phyloP scores from a whole-genome alignment of 164 flowering plant genomes.

The Vitis rotundifolia region DNA sequence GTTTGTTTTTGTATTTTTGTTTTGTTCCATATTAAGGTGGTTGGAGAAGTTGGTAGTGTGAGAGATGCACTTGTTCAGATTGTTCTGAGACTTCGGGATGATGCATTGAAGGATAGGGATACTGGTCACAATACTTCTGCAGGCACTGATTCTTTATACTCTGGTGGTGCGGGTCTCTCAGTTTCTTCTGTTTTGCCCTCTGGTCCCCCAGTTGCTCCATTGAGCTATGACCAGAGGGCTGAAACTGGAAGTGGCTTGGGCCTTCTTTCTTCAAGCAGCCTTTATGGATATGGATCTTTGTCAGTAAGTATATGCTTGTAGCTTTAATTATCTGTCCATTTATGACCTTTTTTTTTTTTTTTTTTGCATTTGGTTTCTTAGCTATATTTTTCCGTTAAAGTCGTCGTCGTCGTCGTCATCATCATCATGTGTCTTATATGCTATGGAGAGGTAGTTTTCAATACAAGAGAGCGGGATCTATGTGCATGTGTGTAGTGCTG shows the following conservation, averaged over 20 bases:
- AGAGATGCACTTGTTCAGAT: constrained; percentile 94
- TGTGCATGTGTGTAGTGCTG: too few relatives aligned
- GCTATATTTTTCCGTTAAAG: too few relatives aligned
- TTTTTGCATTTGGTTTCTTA: background rate
- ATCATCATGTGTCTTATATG: too few relatives aligned
- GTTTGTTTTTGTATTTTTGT: constrained; percentile 1
- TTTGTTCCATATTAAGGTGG: constrained; percentile 38
- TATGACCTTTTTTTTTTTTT: background rate
- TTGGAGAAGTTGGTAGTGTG: constrained; percentile 68
- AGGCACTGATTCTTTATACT: constrained; percentile 46
- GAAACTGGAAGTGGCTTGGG: constrained; percentile 66
- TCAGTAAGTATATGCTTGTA: constrained; percentile 46
- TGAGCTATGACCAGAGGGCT: constrained; percentile 68
- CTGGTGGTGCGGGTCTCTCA: constrained; percentile 50
- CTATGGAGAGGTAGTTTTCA: too few relatives aligned
- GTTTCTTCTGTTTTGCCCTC: constrained; percentile 52
- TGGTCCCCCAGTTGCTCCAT: constrained; percentile 46
- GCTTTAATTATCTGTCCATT: background rate
- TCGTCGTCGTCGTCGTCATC: too few relatives aligned
- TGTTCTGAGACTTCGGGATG: constrained; percentile 85
- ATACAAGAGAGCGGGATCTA: too few relatives aligned
- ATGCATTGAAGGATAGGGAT: constrained; percentile 74
- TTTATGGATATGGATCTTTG: constrained; percentile 77
- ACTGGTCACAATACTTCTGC: constrained; percentile 44
- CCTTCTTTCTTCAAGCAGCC: constrained; percentile 56